These are phyloP conservation scores for Wickerhamomyces mucosus DNA, from an alignment of 805 yeast genomes.

Conservation along the genomic window DNA sequence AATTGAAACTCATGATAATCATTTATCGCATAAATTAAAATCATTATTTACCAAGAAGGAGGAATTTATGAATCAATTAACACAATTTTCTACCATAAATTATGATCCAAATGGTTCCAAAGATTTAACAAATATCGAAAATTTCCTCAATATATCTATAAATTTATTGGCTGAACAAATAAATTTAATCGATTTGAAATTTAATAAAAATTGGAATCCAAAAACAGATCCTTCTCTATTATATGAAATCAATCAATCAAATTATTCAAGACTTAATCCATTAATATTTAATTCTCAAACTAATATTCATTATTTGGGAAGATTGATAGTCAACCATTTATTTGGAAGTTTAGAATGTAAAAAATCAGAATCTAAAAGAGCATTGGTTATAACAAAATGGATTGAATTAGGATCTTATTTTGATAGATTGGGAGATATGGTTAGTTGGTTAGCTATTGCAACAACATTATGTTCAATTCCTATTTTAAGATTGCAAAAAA, in stretches of 20 bases:
- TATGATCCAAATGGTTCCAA: constrained; percentile 16
- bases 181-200: constrained; percentile 55
- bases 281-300: constrained; percentile 57
- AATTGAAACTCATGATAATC: constrained; percentile 38
- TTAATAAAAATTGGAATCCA: constrained; percentile 69
- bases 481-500: constrained; percentile 55
- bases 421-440: constrained; percentile 83
- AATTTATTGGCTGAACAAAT: constrained; percentile 53
- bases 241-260: constrained; percentile 30
- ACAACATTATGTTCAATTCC: constrained; percentile 78
- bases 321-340: constrained; percentile 59
- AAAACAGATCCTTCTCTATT: constrained; percentile 68
- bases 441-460: constrained; percentile 88
- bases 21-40: constrained; percentile 43
- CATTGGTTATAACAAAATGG: constrained; percentile 70
- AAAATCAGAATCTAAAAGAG: constrained; percentile 36
- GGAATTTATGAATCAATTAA: constrained; percentile 29
- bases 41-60: constrained; percentile 43
- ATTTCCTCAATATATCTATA: constrained; percentile 46
- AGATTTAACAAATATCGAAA: constrained; percentile 25
- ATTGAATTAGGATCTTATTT: constrained; percentile 70
- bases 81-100: constrained; percentile 15
- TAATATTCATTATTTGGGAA: constrained; percentile 71
- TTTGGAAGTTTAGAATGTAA: constrained; percentile 37
- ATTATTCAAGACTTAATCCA: constrained; percentile 52